phyloP scores from a whole-genome alignment of 768 basidiomycete species.

The Tylopilus plumbeoviolaceoides region DNA sequence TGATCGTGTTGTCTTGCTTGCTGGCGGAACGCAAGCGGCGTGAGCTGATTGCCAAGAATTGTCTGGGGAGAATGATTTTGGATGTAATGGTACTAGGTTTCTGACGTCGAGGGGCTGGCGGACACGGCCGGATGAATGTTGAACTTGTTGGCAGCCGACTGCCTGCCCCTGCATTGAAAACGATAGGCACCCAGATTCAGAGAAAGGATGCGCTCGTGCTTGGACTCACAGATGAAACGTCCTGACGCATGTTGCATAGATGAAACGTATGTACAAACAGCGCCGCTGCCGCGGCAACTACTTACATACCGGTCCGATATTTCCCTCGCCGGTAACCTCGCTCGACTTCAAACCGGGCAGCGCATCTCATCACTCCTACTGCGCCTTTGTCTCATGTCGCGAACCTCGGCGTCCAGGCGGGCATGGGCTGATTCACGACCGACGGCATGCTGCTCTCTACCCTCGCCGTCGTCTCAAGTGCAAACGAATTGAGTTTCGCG shows the following conservation, averaged over 20 bases:
- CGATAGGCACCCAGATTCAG: neutral
- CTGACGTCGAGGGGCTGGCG: neutral
- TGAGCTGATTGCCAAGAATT: neutral
- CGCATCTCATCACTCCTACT: neutral
- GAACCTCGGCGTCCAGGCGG: conserved; percentile 18
- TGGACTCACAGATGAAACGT: neutral
- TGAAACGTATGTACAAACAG: neutral
- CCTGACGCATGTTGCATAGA: too few species aligned
- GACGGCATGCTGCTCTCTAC: conserved; percentile 22
- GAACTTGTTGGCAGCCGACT: neutral
- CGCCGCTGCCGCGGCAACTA: neutral
- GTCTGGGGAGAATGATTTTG: neutral
- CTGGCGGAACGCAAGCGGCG: conserved; percentile 14
- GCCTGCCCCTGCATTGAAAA: too few species aligned
- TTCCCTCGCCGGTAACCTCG: too few species aligned
- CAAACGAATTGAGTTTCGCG: conserved; percentile 38
- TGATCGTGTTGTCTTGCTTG: conserved; percentile 20
- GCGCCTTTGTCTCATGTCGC: conserved; percentile 7
- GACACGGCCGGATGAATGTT: neutral
- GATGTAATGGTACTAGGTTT: neutral
- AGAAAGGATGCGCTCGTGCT: neutral
- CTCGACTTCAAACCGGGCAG: too few species aligned
- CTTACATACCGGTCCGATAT: too few species aligned
- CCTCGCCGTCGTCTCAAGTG: conserved; percentile 34
- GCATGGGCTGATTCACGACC: conserved; percentile 28